Conservation (phyloP, 345 rosid species). For the Excoecaria cochinchinensis region DNA sequence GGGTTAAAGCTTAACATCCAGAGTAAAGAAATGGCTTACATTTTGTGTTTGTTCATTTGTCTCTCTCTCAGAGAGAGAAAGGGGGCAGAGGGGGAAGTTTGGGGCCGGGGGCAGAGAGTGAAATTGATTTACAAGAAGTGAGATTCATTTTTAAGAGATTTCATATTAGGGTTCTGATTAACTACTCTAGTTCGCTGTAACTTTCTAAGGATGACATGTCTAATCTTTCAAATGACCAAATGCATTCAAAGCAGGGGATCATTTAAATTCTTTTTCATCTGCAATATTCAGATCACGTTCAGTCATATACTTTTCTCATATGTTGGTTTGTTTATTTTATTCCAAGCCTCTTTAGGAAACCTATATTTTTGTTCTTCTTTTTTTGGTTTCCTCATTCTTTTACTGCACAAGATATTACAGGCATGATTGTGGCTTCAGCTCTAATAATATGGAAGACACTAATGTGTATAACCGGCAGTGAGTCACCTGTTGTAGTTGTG, state of each 20-base stretch:
- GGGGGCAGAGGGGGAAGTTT: not conserved
- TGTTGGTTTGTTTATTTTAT: not conserved
- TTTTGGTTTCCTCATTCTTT: not conserved
- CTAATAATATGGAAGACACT: conserved; percentile 77
- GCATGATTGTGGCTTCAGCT: conserved; percentile 60
- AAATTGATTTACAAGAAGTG: too few relatives aligned
- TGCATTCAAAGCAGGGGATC: too few relatives aligned
- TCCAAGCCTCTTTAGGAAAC: not conserved
- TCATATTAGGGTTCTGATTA: too few relatives aligned
- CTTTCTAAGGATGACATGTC: too few relatives aligned
- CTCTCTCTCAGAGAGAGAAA: not conserved
- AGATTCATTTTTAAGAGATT: too few relatives aligned
- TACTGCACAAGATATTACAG: conserved; percentile 25
- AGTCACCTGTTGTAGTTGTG: conserved; percentile 79
- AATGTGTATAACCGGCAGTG: conserved; percentile 66
- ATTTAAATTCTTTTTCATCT: too few relatives aligned
- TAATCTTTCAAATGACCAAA: not conserved
- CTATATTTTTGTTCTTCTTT: not conserved
- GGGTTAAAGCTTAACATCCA: not conserved
- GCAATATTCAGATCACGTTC: not conserved
- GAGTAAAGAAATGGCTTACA: not conserved
- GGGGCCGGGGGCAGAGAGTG: not conserved
- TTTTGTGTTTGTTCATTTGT: not conserved
- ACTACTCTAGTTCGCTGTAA: too few relatives aligned
- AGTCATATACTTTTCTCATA: not conserved